phyloP scores from a whole-genome alignment of 1,284 basidiomycete species.

The Ceratobasidium sp. region DNA sequence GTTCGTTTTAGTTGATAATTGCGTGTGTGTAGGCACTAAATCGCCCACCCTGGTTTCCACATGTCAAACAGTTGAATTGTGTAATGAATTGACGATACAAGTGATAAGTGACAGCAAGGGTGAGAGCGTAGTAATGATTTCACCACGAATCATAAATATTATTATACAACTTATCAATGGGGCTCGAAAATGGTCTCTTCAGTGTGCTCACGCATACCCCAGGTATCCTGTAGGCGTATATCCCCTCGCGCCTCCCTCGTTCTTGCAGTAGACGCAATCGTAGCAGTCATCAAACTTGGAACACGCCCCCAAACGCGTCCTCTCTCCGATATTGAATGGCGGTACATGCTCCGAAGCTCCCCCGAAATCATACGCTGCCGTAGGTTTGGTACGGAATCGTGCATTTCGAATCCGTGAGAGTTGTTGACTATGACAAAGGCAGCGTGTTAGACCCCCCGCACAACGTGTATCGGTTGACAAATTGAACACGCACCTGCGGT shows the following conservation, averaged over 20 bases:
- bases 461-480: neutral
- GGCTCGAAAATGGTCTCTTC: neutral
- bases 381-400: neutral
- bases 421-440: neutral
- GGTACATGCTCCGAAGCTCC: conserved; percentile 3
- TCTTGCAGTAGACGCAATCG: conserved; percentile 20
- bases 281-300: conserved; percentile 9
- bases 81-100: neutral
- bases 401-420: neutral
- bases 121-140: neutral
- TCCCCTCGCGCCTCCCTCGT: conserved; percentile 1
- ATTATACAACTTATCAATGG: neutral
- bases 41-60: too few relatives aligned
- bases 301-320: neutral
- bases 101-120: neutral
- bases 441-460: neutral
- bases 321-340: neutral
- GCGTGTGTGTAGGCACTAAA: too few relatives aligned
- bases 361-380: neutral
- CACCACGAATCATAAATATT: neutral
- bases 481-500: conserved; percentile 5
- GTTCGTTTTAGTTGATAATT: too few relatives aligned
- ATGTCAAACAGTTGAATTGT: too few relatives aligned
- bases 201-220: neutral
- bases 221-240: conserved; percentile 3